Base-by-base conservation (phyloP, 2,329 filamentous ascomycete species). In the Scleromitrula shiraiana region DNA sequence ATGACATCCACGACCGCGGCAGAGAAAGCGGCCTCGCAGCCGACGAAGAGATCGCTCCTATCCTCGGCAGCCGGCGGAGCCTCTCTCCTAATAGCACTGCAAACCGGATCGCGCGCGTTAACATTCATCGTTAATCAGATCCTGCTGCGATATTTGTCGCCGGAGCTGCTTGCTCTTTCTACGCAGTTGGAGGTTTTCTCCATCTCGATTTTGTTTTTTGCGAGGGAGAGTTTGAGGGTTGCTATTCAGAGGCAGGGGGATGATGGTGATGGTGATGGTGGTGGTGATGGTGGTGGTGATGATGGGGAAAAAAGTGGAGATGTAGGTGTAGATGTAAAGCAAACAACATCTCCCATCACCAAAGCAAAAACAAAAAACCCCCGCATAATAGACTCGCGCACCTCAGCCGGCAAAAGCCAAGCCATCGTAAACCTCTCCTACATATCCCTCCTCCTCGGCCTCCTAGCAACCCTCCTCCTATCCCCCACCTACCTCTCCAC, bases 81-180 rank as follows among this genome's bases (percentile, higher is more conserved):
- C 5, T 51, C 53, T 7, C 52, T 63, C 2, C 78, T 98, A 56
- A 94, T 98, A 63, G 70, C 87, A 43, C 80, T 96, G 37, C 93
- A 97, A 68, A 74, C 98, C 54, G 75, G 76, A 37, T 96, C 91
- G n/a, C 84, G 91, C 51, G 82, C 83, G 46, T 71, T 95, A 54
- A 97, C 91, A 20, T 98, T 98, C 68, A 68, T 84, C 56, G 85
- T 93, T 63, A 98, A 97, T 68, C 91, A 98, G 66, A 66, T 95
- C 30, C 78, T 98, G 24, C 76, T 98, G 7, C 87, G 91, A 29
- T 91, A 86, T 64, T 72, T 97, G 37, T 95, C 89, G 1, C 90
- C 93, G 0, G 78, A 84, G 50, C 75, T 94, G 0, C 77, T 98
- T 1, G 93, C 91, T 5, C 74, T 95, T 5, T 85, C 90, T 2